phyloP scores from a whole-genome alignment of 495 filamentous ascomycete genomes.

The Tuber microsphaerosporum region DNA sequence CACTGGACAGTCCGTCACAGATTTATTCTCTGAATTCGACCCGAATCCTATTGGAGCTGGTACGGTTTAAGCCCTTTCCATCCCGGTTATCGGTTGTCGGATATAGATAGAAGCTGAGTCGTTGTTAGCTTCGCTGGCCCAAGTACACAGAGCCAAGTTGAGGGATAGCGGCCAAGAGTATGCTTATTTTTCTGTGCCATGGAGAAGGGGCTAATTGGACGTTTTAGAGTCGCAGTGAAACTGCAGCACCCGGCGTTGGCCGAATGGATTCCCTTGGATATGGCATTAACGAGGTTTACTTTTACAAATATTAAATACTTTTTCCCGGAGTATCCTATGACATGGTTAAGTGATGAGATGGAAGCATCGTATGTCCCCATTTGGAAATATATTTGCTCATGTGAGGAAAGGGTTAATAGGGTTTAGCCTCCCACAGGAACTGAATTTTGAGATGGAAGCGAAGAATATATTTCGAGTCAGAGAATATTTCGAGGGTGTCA shows the following conservation, averaged over 20 bases:
- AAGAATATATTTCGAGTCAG: conserved; percentile 72
- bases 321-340: conserved; percentile 95
- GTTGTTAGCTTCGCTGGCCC: conserved; percentile 69
- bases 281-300: conserved; percentile 77
- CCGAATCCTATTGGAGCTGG: conserved; percentile 69
- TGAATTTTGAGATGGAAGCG: conserved; percentile 83
- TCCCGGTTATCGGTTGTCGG: conserved; percentile 17
- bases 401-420: background rate
- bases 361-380: conserved; percentile 54
- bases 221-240: conserved; percentile 75
- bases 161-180: conserved; percentile 69
- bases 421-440: conserved; percentile 64
- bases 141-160: conserved; percentile 86
- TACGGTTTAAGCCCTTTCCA: conserved; percentile 16
- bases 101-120: conserved; percentile 33
- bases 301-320: conserved; percentile 83
- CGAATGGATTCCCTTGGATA: conserved; percentile 85
- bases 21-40: conserved; percentile 79
- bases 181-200: background rate
- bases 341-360: conserved; percentile 92
- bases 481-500: conserved; percentile 61
- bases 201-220: background rate
- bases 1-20: conserved; percentile 68
- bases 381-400: conserved; percentile 11
- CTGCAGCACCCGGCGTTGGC: conserved; percentile 87